A percentile compares a stretch with the other conserved stretches of the same genome.
These are phyloP conservation scores for Shiraia sp. DNA, from an alignment of 2,329 filamentous ascomycete species.

Conservation along the genomic window DNA sequence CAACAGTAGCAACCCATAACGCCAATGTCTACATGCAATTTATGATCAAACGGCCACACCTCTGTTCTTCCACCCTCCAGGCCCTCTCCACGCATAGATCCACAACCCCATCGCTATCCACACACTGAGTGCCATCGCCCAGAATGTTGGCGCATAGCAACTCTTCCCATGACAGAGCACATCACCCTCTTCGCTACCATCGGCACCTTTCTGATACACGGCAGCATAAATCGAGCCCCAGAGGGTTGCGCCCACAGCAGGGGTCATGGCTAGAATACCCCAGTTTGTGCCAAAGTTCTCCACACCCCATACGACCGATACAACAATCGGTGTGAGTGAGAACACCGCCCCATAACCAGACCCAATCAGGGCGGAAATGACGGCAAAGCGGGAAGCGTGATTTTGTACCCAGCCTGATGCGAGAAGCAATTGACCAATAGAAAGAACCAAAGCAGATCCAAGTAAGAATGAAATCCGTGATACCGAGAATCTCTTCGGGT, in stretches of 20 bases:
- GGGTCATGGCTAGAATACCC: constrained; percentile 91
- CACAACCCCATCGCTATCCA: constrained; percentile 76
- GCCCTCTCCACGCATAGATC: constrained; percentile 80
- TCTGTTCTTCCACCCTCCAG: constrained; percentile 72
- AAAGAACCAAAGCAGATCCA: constrained; percentile 77
- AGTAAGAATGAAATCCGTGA: constrained; percentile 83
- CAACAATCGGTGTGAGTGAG: constrained; percentile 84
- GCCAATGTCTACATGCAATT: background rate
- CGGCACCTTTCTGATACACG: constrained; percentile 72
- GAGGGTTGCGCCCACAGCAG: constrained; percentile 82
- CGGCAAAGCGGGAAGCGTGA: constrained; percentile 78
- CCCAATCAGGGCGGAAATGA: constrained; percentile 82
- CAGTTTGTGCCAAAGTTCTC: constrained; percentile 99
- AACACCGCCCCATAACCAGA: constrained; percentile 93
- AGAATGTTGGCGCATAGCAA: constrained; percentile 83
- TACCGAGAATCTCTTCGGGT: constrained; percentile 56
- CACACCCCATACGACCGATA: constrained; percentile 97
- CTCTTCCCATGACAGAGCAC: constrained; percentile 77
- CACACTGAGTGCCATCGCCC: constrained; percentile 81
- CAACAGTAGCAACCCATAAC: background rate
- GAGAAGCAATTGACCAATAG: constrained; percentile 78
- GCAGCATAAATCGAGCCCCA: constrained; percentile 90
- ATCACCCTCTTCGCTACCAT: constrained; percentile 43
- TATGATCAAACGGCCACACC: constrained; percentile 67
- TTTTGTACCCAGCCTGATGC: constrained; percentile 76